Conservation (phyloP, 225 moss, liverwort and hornwort genomes). For the Marchantia paleacea region DNA sequence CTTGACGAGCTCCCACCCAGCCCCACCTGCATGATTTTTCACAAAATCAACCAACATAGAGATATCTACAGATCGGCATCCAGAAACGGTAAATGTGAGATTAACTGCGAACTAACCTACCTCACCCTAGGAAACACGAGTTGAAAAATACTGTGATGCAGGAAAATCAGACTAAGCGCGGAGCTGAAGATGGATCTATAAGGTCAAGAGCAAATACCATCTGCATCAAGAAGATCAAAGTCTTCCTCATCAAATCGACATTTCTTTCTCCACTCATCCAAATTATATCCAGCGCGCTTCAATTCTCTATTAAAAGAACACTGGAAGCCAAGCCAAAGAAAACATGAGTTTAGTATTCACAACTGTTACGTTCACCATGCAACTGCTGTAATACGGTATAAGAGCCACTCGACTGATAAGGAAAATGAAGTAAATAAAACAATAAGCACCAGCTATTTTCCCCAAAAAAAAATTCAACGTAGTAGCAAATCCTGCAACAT, state of each 20-base stretch:
- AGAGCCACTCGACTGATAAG: not conserved
- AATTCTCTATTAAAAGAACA: conserved; percentile 67
- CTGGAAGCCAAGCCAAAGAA: conserved; percentile 29
- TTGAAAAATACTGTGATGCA: not conserved
- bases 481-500: not conserved
- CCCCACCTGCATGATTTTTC: conserved; percentile 48
- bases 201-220: conserved; percentile 43
- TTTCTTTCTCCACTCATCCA: conserved; percentile 75
- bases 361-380: not conserved
- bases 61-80: not conserved
- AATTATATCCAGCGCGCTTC: conserved; percentile 61
- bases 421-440: not conserved
- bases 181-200: not conserved
- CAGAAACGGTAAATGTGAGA: not conserved
- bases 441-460: not conserved
- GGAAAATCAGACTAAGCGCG: no score
- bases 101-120: not conserved
- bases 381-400: not conserved
- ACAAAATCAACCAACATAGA: not conserved
- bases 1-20: conserved; percentile 94
- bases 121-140: not conserved
- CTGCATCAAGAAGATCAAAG: conserved; percentile 78
- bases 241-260: conserved; percentile 59
- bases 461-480: not conserved
- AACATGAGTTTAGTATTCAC: not conserved